Conservation (phyloP, 1,284 basidiomycete species). For the Marasmius fiardii region DNA sequence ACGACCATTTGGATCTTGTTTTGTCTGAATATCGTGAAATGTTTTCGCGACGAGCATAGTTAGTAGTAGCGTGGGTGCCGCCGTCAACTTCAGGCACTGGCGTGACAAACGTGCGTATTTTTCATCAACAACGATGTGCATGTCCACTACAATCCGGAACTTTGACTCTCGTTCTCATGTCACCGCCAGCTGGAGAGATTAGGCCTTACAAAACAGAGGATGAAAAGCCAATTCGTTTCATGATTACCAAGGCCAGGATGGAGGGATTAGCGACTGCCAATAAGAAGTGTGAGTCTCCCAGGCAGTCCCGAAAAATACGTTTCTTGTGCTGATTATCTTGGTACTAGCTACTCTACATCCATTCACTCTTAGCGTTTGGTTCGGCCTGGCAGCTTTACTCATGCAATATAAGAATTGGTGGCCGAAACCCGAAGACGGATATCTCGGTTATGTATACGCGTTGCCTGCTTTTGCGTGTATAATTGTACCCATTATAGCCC, state of each 20-base stretch:
- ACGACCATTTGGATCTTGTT: constrained; percentile 56
- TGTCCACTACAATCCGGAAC: too few species aligned
- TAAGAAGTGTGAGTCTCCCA: constrained; percentile 42
- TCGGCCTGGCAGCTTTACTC: constrained; percentile 53
- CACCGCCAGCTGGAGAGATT: constrained; percentile 40
- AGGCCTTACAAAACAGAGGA: constrained; percentile 51
- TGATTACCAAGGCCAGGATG: constrained; percentile 67
- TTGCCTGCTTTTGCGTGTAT: constrained; percentile 64
- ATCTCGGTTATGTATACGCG: constrained; percentile 51
- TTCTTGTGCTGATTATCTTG: constrained; percentile 6
- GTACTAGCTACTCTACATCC: constrained; percentile 59
- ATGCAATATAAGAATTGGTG: constrained; percentile 63
- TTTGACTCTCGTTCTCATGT: background rate
- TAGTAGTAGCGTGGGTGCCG: background rate
- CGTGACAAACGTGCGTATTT: constrained; percentile 1
- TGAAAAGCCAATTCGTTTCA: constrained; percentile 58
- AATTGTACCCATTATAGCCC: constrained; percentile 63
- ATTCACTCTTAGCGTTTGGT: constrained; percentile 55
- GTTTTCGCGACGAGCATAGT: constrained; percentile 81
- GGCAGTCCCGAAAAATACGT: background rate
- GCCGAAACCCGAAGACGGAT: constrained; percentile 44
- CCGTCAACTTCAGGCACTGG: constrained; percentile 2
- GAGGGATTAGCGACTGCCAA: constrained; percentile 73
- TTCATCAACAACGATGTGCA: too few species aligned
- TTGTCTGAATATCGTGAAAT: constrained; percentile 72